A percentile compares a stretch with the other conserved stretches of the same genome.
phyloP scores from a whole-genome alignment of 2,329 filamentous ascomycete species.

The Paraphaeosphaeria sporulosa region DNA sequence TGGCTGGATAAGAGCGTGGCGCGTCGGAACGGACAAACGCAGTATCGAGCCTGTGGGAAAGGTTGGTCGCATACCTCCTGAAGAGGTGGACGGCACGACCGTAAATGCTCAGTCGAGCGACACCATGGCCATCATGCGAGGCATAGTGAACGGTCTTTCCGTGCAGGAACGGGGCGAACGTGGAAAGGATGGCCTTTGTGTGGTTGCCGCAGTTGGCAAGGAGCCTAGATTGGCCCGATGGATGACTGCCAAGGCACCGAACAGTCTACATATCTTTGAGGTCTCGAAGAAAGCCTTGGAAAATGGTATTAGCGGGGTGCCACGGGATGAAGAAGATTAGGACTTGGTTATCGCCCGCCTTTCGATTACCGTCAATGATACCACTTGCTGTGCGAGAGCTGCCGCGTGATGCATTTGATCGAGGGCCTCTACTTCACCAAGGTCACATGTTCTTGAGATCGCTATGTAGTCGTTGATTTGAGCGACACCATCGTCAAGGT shows the following conservation, averaged over 20 bases:
- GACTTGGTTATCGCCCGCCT: slow-evolving; percentile 3
- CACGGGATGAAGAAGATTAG: slow-evolving; percentile 20
- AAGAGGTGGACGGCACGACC: slow-evolving; percentile 20
- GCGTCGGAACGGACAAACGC: slow-evolving; percentile 78
- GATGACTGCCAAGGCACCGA: slow-evolving; percentile 73
- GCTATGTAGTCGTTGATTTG: background rate
- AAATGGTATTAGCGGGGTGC: slow-evolving; percentile 26
- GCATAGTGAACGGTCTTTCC: slow-evolving; percentile 87
- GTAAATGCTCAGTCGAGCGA: slow-evolving; percentile 21
- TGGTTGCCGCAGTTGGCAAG: slow-evolving; percentile 86
- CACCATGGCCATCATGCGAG: slow-evolving; percentile 61
- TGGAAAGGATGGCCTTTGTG: slow-evolving; percentile 75
- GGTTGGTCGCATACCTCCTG: slow-evolving; percentile 57
- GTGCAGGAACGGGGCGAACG: slow-evolving; percentile 85
- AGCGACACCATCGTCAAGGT: background rate
- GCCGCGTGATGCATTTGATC: background rate
- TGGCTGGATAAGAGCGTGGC: slow-evolving; percentile 85
- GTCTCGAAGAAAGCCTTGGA: slow-evolving; percentile 60
- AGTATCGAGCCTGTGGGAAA: slow-evolving; percentile 73
- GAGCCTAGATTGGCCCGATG: slow-evolving; percentile 87
- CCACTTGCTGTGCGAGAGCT: background rate
- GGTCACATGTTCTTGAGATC: background rate
- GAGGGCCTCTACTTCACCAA: background rate
- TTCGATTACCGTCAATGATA: slow-evolving; percentile 19
- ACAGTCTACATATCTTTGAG: slow-evolving; percentile 89